Evolutionary conservation across 371 early-diverging fungal genomes (phyloP).

Genomic region (Sanchytrium tribonematis): DNA sequence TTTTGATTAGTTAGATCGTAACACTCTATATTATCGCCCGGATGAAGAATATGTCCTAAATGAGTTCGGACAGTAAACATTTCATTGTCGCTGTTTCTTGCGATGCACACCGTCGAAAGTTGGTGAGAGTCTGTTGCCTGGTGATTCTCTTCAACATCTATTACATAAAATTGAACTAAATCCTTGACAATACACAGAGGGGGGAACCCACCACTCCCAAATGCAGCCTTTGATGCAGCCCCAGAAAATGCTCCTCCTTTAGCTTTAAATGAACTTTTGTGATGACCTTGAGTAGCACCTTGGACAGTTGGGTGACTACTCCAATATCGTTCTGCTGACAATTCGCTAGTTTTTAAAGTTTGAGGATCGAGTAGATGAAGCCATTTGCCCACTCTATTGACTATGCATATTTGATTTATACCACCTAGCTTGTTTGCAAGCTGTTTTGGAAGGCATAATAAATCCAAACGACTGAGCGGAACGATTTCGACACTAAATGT

Average conservation of each 20-base stretch:
- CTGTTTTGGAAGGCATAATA: constrained; percentile 61
- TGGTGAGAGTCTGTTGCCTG: constrained; percentile 20
- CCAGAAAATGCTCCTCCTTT: constrained; percentile 43
- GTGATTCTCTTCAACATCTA: constrained; percentile 59
- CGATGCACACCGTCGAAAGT: constrained; percentile 17
- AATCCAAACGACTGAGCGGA: constrained; percentile 92
- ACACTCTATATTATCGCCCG: constrained; percentile 47
- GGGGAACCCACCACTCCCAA: neutral
- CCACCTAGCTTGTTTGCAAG: constrained; percentile 52
- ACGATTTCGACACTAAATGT: constrained; percentile 83
- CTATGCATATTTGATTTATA: constrained; percentile 49
- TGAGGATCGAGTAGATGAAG: constrained; percentile 57
- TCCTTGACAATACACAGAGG: constrained; percentile 28
- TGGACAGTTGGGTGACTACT: neutral
- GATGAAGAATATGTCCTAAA: constrained; percentile 56
- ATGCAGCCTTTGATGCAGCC: constrained; percentile 42
- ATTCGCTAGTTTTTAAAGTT: constrained; percentile 21
- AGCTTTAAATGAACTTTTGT: constrained; percentile 7
- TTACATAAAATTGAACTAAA: constrained; percentile 63
- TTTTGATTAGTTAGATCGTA: constrained; percentile 55
- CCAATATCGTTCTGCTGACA: neutral
- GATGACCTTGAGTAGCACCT: neutral
- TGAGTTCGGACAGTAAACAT: constrained; percentile 61
- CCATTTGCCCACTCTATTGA: constrained; percentile 54
- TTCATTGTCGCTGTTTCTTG: constrained; percentile 33